Conservation (phyloP, 2,329 filamentous ascomycete genomes). For the Podosphaera fusca region DNA sequence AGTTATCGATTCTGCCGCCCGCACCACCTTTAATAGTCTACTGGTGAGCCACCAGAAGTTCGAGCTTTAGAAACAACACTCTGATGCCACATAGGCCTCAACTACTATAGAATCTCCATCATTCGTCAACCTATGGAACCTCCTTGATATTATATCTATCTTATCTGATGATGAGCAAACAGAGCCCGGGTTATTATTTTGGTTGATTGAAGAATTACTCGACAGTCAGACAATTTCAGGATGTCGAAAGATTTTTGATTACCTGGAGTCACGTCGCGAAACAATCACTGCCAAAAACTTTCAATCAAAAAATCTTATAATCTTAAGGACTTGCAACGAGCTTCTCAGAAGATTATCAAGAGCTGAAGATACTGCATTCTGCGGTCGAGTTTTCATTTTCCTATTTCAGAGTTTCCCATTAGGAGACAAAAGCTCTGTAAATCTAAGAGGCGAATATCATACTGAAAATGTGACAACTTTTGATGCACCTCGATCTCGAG, state of each 20-base stretch:
- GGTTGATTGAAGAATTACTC: slow-evolving; percentile 80
- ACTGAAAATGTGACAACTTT: slow-evolving; percentile 81
- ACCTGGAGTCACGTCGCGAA: slow-evolving; percentile 79
- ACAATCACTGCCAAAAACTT: slow-evolving; percentile 63
- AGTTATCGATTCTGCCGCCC: slow-evolving; percentile 62
- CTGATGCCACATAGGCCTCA: slow-evolving; percentile 33
- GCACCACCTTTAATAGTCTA: slow-evolving; percentile 55
- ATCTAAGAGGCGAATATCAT: slow-evolving; percentile 86
- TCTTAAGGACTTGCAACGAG: slow-evolving; percentile 88
- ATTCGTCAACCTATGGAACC: slow-evolving; percentile 76
- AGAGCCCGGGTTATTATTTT: slow-evolving; percentile 65
- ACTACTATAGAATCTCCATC: slow-evolving; percentile 53
- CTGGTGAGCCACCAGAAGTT: slow-evolving; percentile 33
- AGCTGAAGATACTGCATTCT: slow-evolving; percentile 92
- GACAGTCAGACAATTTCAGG: slow-evolving; percentile 90
- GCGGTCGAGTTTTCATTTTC: slow-evolving; percentile 92
- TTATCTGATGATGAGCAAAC: slow-evolving; percentile 60
- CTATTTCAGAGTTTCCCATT: slow-evolving; percentile 94
- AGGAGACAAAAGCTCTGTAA: slow-evolving; percentile 92
- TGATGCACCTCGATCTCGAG: slow-evolving; percentile 29
- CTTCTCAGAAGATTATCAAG: slow-evolving; percentile 80
- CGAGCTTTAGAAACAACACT: slow-evolving; percentile 9
- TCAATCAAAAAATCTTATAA: slow-evolving; percentile 64
- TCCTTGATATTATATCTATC: slow-evolving; percentile 76
- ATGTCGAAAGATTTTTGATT: slow-evolving; percentile 81